Percentiles rank a stretch among this genome's conserved stretches.
These are phyloP conservation scores for Xylaria cubensis DNA, from an alignment of 495 filamentous ascomycete genomes.

Conservation along the genomic window DNA sequence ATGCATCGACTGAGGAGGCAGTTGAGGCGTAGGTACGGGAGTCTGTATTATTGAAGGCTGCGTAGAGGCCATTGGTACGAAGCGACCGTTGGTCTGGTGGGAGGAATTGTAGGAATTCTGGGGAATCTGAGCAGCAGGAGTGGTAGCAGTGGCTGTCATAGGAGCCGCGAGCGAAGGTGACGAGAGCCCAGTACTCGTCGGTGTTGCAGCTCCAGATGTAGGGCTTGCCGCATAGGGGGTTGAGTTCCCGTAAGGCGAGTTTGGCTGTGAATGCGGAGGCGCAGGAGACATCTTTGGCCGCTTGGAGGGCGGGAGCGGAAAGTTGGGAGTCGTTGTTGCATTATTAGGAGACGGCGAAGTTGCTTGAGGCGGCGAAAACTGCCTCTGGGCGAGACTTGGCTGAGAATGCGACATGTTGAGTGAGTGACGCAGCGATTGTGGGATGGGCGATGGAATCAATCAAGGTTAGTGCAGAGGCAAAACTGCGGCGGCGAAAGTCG, in stretches of 20 bases:
- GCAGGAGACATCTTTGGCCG: slow-evolving; percentile 73
- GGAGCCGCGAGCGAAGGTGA: slow-evolving; percentile 31
- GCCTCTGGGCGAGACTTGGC: slow-evolving; percentile 33
- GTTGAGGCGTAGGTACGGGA: slow-evolving; percentile 42
- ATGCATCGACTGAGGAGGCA: slow-evolving; percentile 29
- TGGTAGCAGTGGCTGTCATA: slow-evolving; percentile 18
- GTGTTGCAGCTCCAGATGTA: slow-evolving; percentile 36
- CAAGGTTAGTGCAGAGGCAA: neutral
- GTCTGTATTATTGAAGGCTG: slow-evolving; percentile 40
- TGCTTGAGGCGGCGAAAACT: slow-evolving; percentile 47
- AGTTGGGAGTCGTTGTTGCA: slow-evolving; percentile 30
- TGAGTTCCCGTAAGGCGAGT: slow-evolving; percentile 33
- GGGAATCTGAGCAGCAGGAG: slow-evolving; percentile 32
- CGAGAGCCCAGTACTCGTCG: slow-evolving; percentile 32
- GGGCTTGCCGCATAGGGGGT: slow-evolving; percentile 36
- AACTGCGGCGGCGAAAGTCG: neutral
- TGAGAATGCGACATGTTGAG: slow-evolving; percentile 40
- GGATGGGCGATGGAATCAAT: neutral
- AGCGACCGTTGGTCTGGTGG: slow-evolving; percentile 49
- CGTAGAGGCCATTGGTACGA: slow-evolving; percentile 60
- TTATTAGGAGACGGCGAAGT: slow-evolving; percentile 44
- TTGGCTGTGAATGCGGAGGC: slow-evolving; percentile 45
- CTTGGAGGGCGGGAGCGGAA: slow-evolving; percentile 64
- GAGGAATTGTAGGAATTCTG: slow-evolving; percentile 36
- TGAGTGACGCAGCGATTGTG: neutral